Conservation (phyloP, 2,329 filamentous ascomycete species). For the Penicillium sp. region DNA sequence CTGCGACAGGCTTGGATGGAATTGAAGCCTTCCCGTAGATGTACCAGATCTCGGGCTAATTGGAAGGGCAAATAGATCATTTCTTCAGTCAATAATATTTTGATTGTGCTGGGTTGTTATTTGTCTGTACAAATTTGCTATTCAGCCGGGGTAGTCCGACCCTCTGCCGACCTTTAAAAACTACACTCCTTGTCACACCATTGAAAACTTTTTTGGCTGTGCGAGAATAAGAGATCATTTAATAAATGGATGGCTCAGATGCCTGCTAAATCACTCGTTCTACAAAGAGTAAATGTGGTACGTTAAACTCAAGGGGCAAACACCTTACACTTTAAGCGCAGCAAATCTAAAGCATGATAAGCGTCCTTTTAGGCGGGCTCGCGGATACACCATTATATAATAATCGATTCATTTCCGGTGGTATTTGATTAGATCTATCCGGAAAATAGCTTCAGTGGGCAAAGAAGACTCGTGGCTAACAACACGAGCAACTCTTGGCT, state of each 20-base stretch:
- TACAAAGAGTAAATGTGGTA: neutral
- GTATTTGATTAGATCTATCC: neutral
- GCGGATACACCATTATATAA: neutral
- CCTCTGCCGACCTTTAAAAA: neutral
- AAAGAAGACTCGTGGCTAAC: neutral
- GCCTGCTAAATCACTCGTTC: neutral
- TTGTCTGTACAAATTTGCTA: neutral
- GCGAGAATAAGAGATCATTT: neutral
- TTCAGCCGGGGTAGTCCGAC: neutral
- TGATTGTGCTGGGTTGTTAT: neutral
- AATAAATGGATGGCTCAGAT: neutral
- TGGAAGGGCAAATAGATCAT: neutral
- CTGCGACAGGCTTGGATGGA: slow-evolving; percentile 15
- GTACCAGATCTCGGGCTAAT: slow-evolving; percentile 12
- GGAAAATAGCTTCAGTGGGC: neutral
- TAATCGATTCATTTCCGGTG: neutral
- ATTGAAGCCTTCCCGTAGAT: slow-evolving; percentile 10
- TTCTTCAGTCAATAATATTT: neutral
- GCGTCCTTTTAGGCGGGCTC: neutral
- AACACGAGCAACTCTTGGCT: neutral
- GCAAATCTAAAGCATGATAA: neutral
- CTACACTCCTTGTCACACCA: neutral
- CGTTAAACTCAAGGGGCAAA: neutral
- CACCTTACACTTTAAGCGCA: neutral
- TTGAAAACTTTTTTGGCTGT: neutral